Conservation (phyloP, 2,329 filamentous ascomycete species). For the Cercospora sp. region DNA sequence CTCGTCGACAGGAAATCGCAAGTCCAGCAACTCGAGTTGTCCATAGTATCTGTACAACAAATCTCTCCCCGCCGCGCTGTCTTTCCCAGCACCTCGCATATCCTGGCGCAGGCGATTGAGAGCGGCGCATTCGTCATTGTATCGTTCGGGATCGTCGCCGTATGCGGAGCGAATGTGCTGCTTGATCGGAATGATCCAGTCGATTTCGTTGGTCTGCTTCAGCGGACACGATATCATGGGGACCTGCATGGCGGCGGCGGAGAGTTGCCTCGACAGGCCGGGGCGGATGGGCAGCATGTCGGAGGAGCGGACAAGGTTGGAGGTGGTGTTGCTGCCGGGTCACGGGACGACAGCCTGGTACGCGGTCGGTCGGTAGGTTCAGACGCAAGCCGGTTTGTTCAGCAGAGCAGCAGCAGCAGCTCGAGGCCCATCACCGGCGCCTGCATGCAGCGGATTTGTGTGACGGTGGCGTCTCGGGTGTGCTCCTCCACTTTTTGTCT, state of each 20-base stretch:
- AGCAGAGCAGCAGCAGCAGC: background rate
- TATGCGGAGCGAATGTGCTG: conserved; percentile 90
- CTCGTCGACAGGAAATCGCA: conserved; percentile 95
- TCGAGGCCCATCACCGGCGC: conserved; percentile 4
- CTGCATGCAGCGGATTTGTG: background rate
- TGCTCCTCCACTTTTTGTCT: background rate
- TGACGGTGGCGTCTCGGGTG: conserved; percentile 1
- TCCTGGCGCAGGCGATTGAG: conserved; percentile 95
- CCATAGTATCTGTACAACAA: conserved; percentile 96
- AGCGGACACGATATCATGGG: conserved; percentile 95
- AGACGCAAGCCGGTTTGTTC: background rate
- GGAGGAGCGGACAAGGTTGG: background rate
- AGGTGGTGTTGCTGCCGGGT: background rate
- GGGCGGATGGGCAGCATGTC: conserved; percentile 41
- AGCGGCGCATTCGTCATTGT: conserved; percentile 90
- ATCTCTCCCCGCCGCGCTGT: conserved; percentile 90
- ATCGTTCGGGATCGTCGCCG: conserved; percentile 93
- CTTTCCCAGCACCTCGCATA: conserved; percentile 95
- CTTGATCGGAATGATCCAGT: conserved; percentile 93
- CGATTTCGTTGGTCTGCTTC: conserved; percentile 94
- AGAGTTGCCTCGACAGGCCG: conserved; percentile 36
- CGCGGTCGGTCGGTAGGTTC: background rate
- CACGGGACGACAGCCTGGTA: background rate
- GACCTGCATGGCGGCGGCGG: conserved; percentile 68
- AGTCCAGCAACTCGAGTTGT: conserved; percentile 88